A percentile compares a stretch with the other conserved stretches of the same genome.
Evolutionary conservation across 352 stramenopile species (phyloP).

Genomic region (Phytophthora pluvialis): DNA sequence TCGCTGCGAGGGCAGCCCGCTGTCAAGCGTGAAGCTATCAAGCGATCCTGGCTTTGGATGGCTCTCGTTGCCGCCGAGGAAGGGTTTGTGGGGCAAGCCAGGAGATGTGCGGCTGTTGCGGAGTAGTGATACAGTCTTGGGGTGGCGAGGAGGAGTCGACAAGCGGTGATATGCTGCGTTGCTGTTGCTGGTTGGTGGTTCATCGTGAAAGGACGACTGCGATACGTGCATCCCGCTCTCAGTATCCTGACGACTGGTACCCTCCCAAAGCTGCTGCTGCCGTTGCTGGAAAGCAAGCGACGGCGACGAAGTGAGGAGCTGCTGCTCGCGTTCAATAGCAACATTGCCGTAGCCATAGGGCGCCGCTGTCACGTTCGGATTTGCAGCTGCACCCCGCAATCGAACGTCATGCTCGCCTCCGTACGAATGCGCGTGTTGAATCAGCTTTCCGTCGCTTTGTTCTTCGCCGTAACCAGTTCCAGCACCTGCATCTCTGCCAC

Average conservation of each 20-base stretch:
- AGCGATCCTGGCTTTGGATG: constrained; percentile 51
- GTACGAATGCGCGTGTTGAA: constrained; percentile 77
- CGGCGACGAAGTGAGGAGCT: constrained; percentile 32
- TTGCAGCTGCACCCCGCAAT: constrained; percentile 47
- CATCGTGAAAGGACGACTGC: constrained; percentile 48
- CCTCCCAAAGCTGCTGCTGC: constrained; percentile 45
- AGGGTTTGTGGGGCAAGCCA: constrained; percentile 30
- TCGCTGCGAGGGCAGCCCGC: constrained; percentile 17
- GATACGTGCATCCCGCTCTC: constrained; percentile 38
- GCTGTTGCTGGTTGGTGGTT: constrained; percentile 35
- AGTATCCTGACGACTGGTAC: constrained; percentile 31
- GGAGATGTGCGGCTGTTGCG: constrained; percentile 46
- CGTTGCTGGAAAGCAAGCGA: constrained; percentile 40
- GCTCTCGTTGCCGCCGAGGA: constrained; percentile 29
- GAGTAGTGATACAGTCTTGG: constrained; percentile 60
- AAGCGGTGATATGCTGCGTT: constrained; percentile 45
- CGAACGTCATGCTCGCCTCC: constrained; percentile 55
- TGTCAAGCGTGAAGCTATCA: constrained; percentile 76
- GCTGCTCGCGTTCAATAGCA: constrained; percentile 53
- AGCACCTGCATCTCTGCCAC: constrained; percentile 7
- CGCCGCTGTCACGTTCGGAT: constrained; percentile 72
- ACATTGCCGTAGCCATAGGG: constrained; percentile 85
- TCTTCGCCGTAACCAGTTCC: constrained; percentile 21
- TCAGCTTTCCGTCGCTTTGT: constrained; percentile 36
- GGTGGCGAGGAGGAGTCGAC: constrained; percentile 75